phyloP scores from a whole-genome alignment of 2,329 filamentous ascomycete genomes.

The Xylariales sp. region DNA sequence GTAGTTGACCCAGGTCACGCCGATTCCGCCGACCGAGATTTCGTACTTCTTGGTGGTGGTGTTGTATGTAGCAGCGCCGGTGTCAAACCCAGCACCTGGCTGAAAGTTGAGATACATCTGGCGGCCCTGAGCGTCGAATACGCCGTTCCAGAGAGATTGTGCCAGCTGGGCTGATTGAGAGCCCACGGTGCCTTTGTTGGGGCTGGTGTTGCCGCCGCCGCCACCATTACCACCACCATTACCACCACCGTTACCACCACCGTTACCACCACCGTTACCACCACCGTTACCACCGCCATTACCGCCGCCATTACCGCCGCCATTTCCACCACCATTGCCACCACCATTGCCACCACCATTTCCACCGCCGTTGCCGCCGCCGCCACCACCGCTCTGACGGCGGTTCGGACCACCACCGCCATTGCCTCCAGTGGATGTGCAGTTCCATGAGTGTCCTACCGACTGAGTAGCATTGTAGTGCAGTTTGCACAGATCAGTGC shows the following conservation, averaged over 20 bases:
- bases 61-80: conserved; percentile 4
- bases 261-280: no score
- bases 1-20: conserved; percentile 1
- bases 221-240: no score
- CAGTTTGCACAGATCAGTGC: conserved; percentile 5
- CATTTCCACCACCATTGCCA: neutral
- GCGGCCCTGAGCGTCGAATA: conserved; percentile 3
- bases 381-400: no score
- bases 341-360: neutral
- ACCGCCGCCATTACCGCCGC: neutral
- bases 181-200: conserved; percentile 1
- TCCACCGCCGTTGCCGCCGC: neutral
- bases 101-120: conserved; percentile 3
- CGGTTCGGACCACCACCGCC: no score
- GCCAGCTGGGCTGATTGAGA: neutral
- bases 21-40: neutral
- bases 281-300: neutral
- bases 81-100: neutral
- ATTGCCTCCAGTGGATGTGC: no score
- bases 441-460: no score
- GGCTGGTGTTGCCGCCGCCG: no score
- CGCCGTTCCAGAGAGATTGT: neutral
- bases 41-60: conserved; percentile 1
- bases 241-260: no score
- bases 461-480: conserved; percentile 3